Evolutionary conservation across 805 yeast genomes (phyloP), one percentile per base, ranked within the genome.

Genomic region (Wickerhamomyces subpelliculosus): DNA sequence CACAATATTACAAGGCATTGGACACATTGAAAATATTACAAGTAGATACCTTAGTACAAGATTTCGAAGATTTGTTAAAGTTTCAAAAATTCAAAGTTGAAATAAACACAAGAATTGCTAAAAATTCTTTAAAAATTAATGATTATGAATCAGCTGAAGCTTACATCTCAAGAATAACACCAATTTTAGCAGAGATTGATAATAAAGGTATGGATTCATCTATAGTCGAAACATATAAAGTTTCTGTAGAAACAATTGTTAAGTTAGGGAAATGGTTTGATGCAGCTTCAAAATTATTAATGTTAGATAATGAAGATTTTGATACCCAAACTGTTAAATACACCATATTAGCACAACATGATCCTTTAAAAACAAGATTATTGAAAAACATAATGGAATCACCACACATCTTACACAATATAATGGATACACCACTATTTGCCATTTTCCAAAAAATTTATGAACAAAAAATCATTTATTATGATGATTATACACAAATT

Each of bases 191-290:
- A 9, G 36, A 36, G 2, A 16, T 43, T 6, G 25, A 40, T 12
- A 18, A 35, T 12, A 21, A 18, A 6, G 17, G 21, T 6, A 22
- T 32, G 21, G 18, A 27, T 16, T 27, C 31, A 1, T 14, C 39
- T 9, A 14, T 41, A 8, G 21, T 32, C 3, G 42, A 44, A 19
- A 18, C 42, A 1, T 42, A 40, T 11, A 39, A 34, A 9, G 38
- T 44, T 1, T 34, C 45, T n/a, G 41, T 43, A 5, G 46, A 42
- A 19, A 43, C 47, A 6, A 42, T 48, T 46, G 35, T 44, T 3
- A 44, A 46, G n/a, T 14, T 47, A 8, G 40, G 42, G 5, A 48
- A 44, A 34, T 51, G 52, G 52, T 27, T 45, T 4, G 55, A 51
- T 13, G 53, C 51, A 4, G 32, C 51, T 5, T 43, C 51, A 5